Conservation (phyloP, 1,284 basidiomycete species). For the Irpex lacteus region DNA sequence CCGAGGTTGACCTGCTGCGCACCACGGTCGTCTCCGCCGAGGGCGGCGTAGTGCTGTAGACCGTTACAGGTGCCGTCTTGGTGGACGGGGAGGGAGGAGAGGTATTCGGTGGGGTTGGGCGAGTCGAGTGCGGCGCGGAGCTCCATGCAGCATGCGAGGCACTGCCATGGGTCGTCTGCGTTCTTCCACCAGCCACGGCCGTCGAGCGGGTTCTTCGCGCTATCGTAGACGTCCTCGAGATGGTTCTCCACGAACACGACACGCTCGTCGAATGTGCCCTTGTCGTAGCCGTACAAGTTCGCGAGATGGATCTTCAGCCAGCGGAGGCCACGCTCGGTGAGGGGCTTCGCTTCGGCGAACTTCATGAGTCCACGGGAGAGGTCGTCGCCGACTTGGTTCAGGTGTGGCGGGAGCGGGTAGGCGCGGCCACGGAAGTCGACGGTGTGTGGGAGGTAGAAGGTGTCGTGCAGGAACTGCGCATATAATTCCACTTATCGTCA, state of each 20-base stretch:
- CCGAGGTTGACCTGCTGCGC: conserved; percentile 93
- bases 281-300: conserved; percentile 93
- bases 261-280: conserved; percentile 91
- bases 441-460: conserved; percentile 95
- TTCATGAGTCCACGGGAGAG: conserved; percentile 86
- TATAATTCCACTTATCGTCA: too few relatives aligned
- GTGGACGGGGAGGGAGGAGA: conserved; percentile 86
- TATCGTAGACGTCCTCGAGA: conserved; percentile 80
- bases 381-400: conserved; percentile 97
- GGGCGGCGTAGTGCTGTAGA: conserved; percentile 96
- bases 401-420: conserved; percentile 94
- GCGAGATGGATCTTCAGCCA: conserved; percentile 93
- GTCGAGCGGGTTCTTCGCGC: conserved; percentile 82
- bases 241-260: conserved; percentile 77
- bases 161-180: conserved; percentile 98
- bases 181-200: conserved; percentile 86
- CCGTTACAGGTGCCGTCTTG: conserved; percentile 99
- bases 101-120: conserved; percentile 68
- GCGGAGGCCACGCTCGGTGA: conserved; percentile 77
- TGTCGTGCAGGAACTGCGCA: conserved; percentile 76
- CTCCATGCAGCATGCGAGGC: conserved; percentile 90
- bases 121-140: conserved; percentile 77
- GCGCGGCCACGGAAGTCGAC: conserved; percentile 98
- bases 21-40: conserved; percentile 90
- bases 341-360: conserved; percentile 80